Evolutionary conservation across 306 rosid genomes (phyloP), one percentile per base, ranked within the genome.

Genomic region (Cucurbita maxima): DNA sequence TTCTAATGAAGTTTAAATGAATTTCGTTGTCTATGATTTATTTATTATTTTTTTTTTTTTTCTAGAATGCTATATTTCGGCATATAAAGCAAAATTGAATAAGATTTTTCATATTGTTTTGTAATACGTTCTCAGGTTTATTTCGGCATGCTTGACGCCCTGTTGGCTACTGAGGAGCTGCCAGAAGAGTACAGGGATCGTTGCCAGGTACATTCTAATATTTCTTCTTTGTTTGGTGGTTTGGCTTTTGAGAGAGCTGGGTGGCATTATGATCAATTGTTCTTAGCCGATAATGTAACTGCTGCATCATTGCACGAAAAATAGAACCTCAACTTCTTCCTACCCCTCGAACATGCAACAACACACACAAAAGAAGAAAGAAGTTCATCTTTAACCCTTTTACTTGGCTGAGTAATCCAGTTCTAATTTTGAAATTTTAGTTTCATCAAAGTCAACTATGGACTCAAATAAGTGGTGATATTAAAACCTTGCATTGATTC

Each of bases 141-240:
- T 82, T 95, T 95, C 73, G 99, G 99, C 81, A 95, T 95, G 99
- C 99, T 95, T 83, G 99, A 95, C 75, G 99, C 97, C 37, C 80
- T 95, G 75, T 84, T 95, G 88, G 96, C 97, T 60, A 83, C 99
- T 7, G 99, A 95, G 84, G 92, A 85, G 85, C 97, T 95, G 75
- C 99, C 99, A 30, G 97, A 89, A 79, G 99, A 95, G 79, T 95
- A 88, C 80, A 85, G 86, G 76, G 92, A 88, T 77, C 96, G 88
- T 60, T 45, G 78, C 79, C 99, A 95, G 96, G 99, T 95, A 83
- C 47, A 4, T 56, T 78, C 53, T 44, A 22, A 16, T 4, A 8
- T 71, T 37, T 5, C 75, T 64, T 79, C 53, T 34, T 51, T 44
- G 8, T 73, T 66, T 61, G 74, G 43, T 30, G 48, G 48, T 40